These are phyloP conservation scores for Haplographium delicatum DNA, from an alignment of 495 filamentous ascomycete genomes.

Conservation along the genomic window DNA sequence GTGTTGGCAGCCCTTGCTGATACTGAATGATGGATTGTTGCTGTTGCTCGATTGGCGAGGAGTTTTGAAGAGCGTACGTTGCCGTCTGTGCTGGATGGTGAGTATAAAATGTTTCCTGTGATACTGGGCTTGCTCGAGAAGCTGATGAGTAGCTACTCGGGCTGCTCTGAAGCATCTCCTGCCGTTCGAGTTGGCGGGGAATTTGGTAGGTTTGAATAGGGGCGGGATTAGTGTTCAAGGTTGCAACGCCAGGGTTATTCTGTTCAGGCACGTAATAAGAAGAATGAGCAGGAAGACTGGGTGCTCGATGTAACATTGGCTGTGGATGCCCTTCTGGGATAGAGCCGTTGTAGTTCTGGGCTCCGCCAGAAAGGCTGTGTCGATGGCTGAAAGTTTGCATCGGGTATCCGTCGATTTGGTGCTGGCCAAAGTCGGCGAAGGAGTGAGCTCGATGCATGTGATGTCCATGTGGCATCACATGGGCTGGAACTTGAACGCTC, in stretches of 20 bases:
- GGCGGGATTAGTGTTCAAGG: conserved; percentile 44
- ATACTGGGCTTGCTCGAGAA: conserved; percentile 36
- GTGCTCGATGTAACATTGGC: conserved; percentile 23
- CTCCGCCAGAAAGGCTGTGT: conserved; percentile 39
- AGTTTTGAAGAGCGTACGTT: conserved; percentile 34
- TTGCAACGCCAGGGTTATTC: conserved; percentile 46
- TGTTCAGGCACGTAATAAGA: conserved; percentile 43
- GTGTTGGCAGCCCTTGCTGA: conserved; percentile 24
- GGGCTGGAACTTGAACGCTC: conserved; percentile 8
- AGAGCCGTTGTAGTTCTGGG: conserved; percentile 27
- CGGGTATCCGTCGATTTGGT: conserved; percentile 34
- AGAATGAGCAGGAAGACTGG: conserved; percentile 23
- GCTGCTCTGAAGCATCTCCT: conserved; percentile 38
- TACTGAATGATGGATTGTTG: conserved; percentile 20
- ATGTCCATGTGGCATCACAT: conserved; percentile 17
- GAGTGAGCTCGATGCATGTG: conserved; percentile 37
- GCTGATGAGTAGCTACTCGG: conserved; percentile 47
- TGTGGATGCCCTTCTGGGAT: conserved; percentile 11
- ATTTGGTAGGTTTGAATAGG: conserved; percentile 38
- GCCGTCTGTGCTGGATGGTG: conserved; percentile 37
- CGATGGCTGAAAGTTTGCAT: conserved; percentile 34
- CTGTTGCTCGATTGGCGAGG: conserved; percentile 34
- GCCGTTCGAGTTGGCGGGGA: conserved; percentile 38
- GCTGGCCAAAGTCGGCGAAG: conserved; percentile 41
- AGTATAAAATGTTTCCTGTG: conserved; percentile 42